phyloP scores from a whole-genome alignment of 1,284 basidiomycete genomes.

The Wolfiporia cocos region DNA sequence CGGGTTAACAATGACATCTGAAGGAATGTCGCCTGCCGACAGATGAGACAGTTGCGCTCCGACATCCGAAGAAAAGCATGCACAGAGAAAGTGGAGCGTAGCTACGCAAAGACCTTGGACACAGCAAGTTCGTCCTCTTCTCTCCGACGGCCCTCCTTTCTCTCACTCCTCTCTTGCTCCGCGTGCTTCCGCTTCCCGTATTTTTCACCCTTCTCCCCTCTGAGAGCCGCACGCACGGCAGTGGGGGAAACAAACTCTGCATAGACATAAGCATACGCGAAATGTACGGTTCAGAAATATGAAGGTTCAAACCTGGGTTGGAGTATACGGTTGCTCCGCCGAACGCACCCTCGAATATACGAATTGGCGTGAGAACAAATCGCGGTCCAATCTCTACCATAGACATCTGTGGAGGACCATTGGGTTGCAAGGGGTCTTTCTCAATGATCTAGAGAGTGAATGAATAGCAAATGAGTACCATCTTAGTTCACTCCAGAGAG shows the following conservation, averaged over 20 bases:
- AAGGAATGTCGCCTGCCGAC: too few species aligned
- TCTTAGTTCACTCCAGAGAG: neutral
- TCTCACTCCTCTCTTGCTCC: conserved; percentile 58
- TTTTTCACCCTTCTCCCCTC: conserved; percentile 71
- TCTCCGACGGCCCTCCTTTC: conserved; percentile 62
- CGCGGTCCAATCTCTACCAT: conserved; percentile 95
- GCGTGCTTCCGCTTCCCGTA: conserved; percentile 80
- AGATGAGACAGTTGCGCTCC: too few species aligned
- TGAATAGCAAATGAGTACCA: neutral
- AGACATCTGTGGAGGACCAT: conserved; percentile 69
- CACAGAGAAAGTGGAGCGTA: neutral
- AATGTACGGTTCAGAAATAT: neutral
- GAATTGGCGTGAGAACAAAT: conserved; percentile 95
- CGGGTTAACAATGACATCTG: too few species aligned
- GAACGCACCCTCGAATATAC: conserved; percentile 98
- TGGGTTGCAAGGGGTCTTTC: conserved; percentile 73
- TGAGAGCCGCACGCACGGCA: conserved; percentile 69
- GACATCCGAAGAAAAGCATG: too few species aligned
- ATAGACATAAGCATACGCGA: conserved; percentile 2
- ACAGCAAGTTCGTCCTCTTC: conserved; percentile 82
- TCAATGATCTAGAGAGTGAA: conserved; percentile 55
- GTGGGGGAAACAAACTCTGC: conserved; percentile 90
- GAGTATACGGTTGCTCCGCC: conserved; percentile 94
- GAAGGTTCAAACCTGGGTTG: conserved; percentile 70
- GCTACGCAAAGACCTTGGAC: conserved; percentile 82